Evolutionary conservation across 2,329 filamentous ascomycete species (phyloP), one percentile per base, ranked within the genome.

Genomic region (Fusarium sp.): DNA sequence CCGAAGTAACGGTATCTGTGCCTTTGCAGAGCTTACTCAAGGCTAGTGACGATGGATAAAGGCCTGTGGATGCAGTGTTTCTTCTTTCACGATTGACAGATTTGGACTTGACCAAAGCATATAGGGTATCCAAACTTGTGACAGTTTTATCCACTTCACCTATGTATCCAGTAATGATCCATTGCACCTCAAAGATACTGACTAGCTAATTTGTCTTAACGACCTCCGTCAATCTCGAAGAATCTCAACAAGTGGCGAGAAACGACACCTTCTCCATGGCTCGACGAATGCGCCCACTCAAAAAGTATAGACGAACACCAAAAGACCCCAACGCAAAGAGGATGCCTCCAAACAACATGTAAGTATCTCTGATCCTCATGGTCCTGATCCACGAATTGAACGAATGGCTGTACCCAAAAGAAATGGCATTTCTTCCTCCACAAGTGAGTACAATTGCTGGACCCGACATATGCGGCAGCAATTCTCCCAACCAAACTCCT

Each of bases 21-120:
- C 33, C 3, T 1, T 1, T n/a, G 6, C 4, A 28, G 4, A 53
- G 33, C 24, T 28, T 53, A 38, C 24, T 53, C 6, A 0, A 3
- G 14, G 10, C 14, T 1, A 2, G 7, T 16, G 0, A 53, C 14
- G 3, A 0, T 22, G 13, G 7, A 16, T 1, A 22, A 1, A 16
- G 18, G 3, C 4, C 2, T 18, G 7, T 5, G 2, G 0, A 10
- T 2, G 20, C 6, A 7, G 1, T 0, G 18, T 16, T 6, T 0
- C 0, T 7, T n/a, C 2, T 28, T 28, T 53, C 10, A 26, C 2
- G 12, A 6, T 13, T 2, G 11, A 22, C 38, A 13, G 0, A 2
- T 13, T 10, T 2, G 5, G 2, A 5, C 7, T 7, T 13, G 1
- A 28, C 14, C 0, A 2, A 16, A 16, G 24, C 4, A 1, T 13